These are phyloP conservation scores for Didymella sp. DNA, from an alignment of 2,329 filamentous ascomycete species.

Conservation along the genomic window DNA sequence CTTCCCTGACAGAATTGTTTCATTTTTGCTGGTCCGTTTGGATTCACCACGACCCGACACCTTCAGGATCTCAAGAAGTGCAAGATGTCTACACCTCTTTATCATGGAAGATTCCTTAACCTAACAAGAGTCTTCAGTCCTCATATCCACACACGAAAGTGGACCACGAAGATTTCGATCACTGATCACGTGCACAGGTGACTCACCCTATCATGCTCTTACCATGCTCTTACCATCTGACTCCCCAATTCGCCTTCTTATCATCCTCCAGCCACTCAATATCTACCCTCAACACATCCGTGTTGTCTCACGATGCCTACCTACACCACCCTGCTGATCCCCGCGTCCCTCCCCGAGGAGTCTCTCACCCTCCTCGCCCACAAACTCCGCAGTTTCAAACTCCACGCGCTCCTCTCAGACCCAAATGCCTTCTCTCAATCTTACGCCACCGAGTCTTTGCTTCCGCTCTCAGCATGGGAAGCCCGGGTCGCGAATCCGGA, in stretches of 20 bases:
- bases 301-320: neutral
- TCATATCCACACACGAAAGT: no score
- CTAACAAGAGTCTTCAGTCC: no score
- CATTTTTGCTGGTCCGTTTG: no score
- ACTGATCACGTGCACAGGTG: neutral
- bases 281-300: neutral
- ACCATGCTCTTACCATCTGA: neutral
- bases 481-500: conserved; percentile 1
- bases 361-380: neutral
- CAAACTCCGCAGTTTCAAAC: neutral
- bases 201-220: neutral
- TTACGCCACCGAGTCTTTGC: neutral
- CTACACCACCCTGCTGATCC: conserved; percentile 1
- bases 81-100: no score
- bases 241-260: neutral
- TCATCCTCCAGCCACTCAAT: neutral
- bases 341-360: neutral
- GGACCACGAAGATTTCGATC: neutral
- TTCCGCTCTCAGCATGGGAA: conserved; percentile 1
- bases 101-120: no score
- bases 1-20: no score
- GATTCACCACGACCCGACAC: no score
- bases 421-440: conserved; percentile 9
- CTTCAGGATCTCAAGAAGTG: no score
- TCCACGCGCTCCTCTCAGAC: conserved; percentile 1